These are phyloP conservation scores for Eucalyptus cloeziana DNA, from an alignment of 345 rosid species.

Conservation along the genomic window DNA sequence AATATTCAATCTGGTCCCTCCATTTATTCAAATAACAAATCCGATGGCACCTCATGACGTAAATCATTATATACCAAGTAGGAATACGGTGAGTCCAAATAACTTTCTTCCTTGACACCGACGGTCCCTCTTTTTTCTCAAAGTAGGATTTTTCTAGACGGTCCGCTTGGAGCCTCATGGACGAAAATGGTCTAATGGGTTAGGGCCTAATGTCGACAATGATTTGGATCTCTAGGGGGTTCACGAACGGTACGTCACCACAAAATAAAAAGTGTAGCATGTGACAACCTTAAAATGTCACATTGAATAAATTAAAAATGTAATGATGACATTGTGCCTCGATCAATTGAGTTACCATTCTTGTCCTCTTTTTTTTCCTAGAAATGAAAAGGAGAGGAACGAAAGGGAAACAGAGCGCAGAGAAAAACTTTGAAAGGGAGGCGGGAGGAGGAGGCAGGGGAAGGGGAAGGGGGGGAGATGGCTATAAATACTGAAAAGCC, in stretches of 20 bases:
- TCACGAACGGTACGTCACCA: rapidly evolving
- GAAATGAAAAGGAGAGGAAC: not conserved
- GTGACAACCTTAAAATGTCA: rapidly evolving
- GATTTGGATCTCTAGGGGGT: not conserved
- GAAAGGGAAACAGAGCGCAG: not conserved
- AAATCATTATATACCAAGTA: not conserved
- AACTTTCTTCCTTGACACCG: rapidly evolving
- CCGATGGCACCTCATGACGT: not conserved
- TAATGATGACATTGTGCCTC: rapidly evolving
- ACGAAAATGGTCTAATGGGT: not conserved
- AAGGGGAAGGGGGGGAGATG: not conserved
- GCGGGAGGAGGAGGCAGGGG: conserved; percentile 1
- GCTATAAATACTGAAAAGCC: not conserved
- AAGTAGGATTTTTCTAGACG: not conserved
- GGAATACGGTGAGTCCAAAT: not conserved
- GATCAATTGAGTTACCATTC: too few species aligned
- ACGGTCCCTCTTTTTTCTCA: not conserved
- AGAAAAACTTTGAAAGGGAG: not conserved
- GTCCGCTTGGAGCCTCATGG: too few species aligned
- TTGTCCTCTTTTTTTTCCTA: not conserved
- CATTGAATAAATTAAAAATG: not conserved
- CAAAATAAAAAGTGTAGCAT: not conserved
- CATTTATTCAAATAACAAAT: not conserved
- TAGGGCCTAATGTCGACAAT: not conserved
- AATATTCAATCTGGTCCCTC: not conserved